Base-by-base conservation (phyloP, 2,329 filamentous ascomycete genomes). In the Paecilomyces sp. region DNA sequence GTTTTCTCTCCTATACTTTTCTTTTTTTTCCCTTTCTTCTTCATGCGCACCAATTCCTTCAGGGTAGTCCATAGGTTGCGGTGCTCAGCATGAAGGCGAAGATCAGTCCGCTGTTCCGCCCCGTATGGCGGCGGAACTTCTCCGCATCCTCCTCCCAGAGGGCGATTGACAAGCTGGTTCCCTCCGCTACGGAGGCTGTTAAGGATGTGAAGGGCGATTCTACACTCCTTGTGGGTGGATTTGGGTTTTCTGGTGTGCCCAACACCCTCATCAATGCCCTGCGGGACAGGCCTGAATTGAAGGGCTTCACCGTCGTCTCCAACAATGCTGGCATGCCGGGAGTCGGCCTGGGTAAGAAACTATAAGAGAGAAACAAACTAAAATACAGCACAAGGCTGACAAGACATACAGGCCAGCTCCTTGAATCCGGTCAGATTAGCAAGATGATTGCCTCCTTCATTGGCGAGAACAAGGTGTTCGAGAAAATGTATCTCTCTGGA, bases 401-500 rank as follows among this genome's bases (percentile, higher is more conserved):
- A 18, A 41, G 18, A 9, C 28, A 11, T 51, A 52, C 18, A 70
- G 90, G 88, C 65, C 85, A 89, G 50, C 80, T 92, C 55, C 84
- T 89, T 0, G 83, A 85, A 61, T 83, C 85, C 1, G 87, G 88
- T n/a, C 89, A 91, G 69, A 82, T 93, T 57, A 82, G 83, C 64
- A 87, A 88, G 64, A 86, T 92, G 76, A 86, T 92, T 63, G 81
- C 90, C 30, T 90, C 87, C 15, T 92, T 89, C 64, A 84, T 93
- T 33, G 90, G 90, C 47, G 85, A 88, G 68, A 93, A 93, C 76
- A 92, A 94, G 80, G 88, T 88, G 9, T 90, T 96, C 63, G 92
- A 96, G 79, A 82, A 83, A 70, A 92, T 92, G 87, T 96, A 96
- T 74, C 81, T 96, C 57, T 88, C 83, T 6, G 92, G 92, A 62